These are phyloP conservation scores for Penicillium aurantiogriseum DNA, from an alignment of 2,329 filamentous ascomycete genomes.

Conservation along the genomic window DNA sequence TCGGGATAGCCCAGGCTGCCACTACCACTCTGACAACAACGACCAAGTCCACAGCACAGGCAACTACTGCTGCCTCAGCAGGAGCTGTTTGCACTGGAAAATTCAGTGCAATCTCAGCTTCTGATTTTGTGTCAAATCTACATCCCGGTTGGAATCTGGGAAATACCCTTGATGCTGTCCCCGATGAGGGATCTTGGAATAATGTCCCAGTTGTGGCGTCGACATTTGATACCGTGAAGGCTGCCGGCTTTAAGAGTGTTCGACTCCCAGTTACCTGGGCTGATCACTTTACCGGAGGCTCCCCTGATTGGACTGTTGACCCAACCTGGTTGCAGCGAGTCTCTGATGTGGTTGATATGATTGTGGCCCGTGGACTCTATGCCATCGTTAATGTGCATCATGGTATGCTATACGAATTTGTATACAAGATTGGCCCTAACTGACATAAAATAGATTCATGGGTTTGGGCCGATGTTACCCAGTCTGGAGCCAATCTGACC, in stretches of 20 bases:
- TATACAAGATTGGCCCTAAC: neutral
- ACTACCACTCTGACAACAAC: slow-evolving; percentile 12
- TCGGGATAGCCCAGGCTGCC: slow-evolving; percentile 9
- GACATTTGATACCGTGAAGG: slow-evolving; percentile 54
- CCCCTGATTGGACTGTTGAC: slow-evolving; percentile 56
- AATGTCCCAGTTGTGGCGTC: slow-evolving; percentile 51
- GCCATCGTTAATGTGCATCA: slow-evolving; percentile 61
- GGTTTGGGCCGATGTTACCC: slow-evolving; percentile 57
- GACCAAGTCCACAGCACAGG: slow-evolving; percentile 6
- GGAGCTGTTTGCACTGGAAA: slow-evolving; percentile 39
- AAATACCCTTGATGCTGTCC: slow-evolving; percentile 58
- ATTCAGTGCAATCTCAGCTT: slow-evolving; percentile 49
- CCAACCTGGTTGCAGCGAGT: slow-evolving; percentile 57
- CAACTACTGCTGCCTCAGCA: neutral
- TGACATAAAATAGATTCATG: slow-evolving; percentile 46
- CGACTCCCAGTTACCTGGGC: slow-evolving; percentile 61
- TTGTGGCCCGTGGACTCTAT: slow-evolving; percentile 51
- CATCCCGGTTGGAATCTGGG: slow-evolving; percentile 62
- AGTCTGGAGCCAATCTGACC: slow-evolving; percentile 47
- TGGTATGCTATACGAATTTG: slow-evolving; percentile 25
- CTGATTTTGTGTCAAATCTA: slow-evolving; percentile 49
- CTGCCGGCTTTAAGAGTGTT: slow-evolving; percentile 57
- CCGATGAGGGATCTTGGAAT: slow-evolving; percentile 59
- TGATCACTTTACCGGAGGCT: slow-evolving; percentile 52
- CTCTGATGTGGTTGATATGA: slow-evolving; percentile 57